phyloP scores from a whole-genome alignment of 257 asterid genomes.

The Solanum dulcamara region DNA sequence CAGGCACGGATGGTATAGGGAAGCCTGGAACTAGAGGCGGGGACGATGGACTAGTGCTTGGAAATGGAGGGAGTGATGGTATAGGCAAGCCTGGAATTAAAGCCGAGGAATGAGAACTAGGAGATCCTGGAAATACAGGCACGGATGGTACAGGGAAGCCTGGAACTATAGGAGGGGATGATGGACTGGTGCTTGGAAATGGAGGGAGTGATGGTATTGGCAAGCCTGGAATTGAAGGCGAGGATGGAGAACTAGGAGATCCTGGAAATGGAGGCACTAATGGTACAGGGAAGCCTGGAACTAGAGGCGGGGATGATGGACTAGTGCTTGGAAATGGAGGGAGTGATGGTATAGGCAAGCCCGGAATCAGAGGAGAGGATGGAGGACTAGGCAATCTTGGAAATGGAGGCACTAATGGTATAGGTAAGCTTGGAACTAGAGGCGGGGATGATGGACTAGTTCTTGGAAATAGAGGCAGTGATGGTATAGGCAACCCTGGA shows the following conservation, averaged over 20 bases:
- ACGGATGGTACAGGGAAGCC: background rate
- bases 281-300: background rate
- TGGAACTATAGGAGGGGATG: background rate
- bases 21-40: no score
- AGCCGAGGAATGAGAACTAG: background rate
- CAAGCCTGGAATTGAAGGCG: background rate
- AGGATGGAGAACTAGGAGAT: background rate
- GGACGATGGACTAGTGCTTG: no score
- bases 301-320: background rate
- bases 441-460: background rate
- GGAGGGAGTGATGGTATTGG: constrained; percentile 7
- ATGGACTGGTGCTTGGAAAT: constrained; percentile 40
- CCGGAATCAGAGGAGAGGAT: background rate
- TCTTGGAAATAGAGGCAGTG: background rate
- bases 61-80: no score
- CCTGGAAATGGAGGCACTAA: no score
- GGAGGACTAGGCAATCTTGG: constrained; percentile 19
- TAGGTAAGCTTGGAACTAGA: background rate
- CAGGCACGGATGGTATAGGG: no score
- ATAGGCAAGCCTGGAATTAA: no score
- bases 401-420: constrained; percentile 15
- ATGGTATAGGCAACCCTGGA: background rate
- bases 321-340: background rate
- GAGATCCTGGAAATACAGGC: background rate
- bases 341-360: background rate